A percentile compares a stretch with the other conserved stretches of the same genome.
These are phyloP conservation scores for Moniliella sp. DNA, from an alignment of 1,284 basidiomycete genomes.

Conservation along the genomic window DNA sequence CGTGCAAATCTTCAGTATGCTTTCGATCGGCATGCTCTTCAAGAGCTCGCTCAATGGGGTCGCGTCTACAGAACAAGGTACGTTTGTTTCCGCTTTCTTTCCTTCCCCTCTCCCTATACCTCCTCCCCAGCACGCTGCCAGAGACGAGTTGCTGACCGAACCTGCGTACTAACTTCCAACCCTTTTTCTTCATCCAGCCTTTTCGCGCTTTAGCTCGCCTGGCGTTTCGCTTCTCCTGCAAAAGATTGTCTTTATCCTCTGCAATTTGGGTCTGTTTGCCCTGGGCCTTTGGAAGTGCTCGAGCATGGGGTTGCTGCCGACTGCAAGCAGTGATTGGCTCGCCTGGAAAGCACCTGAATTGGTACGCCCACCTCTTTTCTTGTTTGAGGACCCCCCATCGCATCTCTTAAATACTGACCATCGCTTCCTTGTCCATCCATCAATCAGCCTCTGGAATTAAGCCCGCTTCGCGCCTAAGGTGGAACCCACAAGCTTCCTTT, in stretches of 20 bases:
- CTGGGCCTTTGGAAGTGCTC: slow-evolving; percentile 29
- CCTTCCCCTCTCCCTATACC: no score
- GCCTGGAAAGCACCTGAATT: slow-evolving; percentile 21
- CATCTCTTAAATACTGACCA: no score
- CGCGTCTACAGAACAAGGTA: background rate
- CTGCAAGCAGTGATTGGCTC: slow-evolving; percentile 29
- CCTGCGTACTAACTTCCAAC: no score
- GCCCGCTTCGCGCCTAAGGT: no score
- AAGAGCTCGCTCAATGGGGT: slow-evolving; percentile 14
- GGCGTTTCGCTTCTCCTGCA: slow-evolving; percentile 18
- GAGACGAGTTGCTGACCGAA: no score
- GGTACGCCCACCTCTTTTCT: slow-evolving; percentile 9
- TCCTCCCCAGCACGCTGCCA: no score
- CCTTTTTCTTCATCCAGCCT: slow-evolving; percentile 8
- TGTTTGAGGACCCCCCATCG: no score
- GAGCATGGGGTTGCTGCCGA: slow-evolving; percentile 30
- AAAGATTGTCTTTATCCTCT: slow-evolving; percentile 15
- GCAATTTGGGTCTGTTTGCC: slow-evolving; percentile 21
- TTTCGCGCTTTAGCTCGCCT: slow-evolving; percentile 15
- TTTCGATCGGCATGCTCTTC: slow-evolving; percentile 29
- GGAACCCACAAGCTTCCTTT: no score
- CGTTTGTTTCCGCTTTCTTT: no score
- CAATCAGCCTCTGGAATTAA: no score
- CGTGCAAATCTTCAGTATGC: slow-evolving; percentile 33
- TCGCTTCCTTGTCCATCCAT: no score